Evolutionary conservation across 176 grass and related monocot species (phyloP).

Genomic region (Thinopyrum elongatum): DNA sequence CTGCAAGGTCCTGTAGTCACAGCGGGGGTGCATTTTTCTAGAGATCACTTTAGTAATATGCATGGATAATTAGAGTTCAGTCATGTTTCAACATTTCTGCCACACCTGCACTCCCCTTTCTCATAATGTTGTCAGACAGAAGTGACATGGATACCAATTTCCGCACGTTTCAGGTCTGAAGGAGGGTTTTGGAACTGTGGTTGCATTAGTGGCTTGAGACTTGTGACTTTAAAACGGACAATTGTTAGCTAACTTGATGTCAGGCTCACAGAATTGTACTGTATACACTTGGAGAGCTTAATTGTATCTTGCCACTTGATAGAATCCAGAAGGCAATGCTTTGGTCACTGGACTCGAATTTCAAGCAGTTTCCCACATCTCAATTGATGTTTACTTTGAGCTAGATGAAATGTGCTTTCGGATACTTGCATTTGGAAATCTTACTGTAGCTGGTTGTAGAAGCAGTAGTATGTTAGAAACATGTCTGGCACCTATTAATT

Average conservation of each 20-base stretch:
- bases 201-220: background rate
- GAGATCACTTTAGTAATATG: background rate
- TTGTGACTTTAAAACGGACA: background rate
- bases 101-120: background rate
- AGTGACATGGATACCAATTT: background rate
- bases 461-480: conserved; percentile 25
- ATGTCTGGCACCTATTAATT: conserved; percentile 22
- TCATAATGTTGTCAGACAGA: conserved; percentile 10
- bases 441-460: conserved; percentile 28
- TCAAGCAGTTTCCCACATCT: conserved; percentile 10
- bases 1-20: conserved; percentile 9
- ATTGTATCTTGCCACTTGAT: background rate
- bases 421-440: conserved; percentile 17
- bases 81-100: conserved; percentile 5
- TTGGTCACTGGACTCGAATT: conserved; percentile 14
- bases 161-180: background rate
- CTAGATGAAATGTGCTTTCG: conserved; percentile 17
- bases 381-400: conserved; percentile 3
- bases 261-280: conserved; percentile 1
- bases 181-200: background rate
- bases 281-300: conserved; percentile 3
- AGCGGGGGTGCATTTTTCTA: background rate
- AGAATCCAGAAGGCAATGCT: conserved; percentile 9
- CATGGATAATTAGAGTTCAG: background rate
- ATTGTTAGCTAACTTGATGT: conserved; percentile 9